phyloP scores from a whole-genome alignment of 2,329 filamentous ascomycete species.

The Penicillium sp. region DNA sequence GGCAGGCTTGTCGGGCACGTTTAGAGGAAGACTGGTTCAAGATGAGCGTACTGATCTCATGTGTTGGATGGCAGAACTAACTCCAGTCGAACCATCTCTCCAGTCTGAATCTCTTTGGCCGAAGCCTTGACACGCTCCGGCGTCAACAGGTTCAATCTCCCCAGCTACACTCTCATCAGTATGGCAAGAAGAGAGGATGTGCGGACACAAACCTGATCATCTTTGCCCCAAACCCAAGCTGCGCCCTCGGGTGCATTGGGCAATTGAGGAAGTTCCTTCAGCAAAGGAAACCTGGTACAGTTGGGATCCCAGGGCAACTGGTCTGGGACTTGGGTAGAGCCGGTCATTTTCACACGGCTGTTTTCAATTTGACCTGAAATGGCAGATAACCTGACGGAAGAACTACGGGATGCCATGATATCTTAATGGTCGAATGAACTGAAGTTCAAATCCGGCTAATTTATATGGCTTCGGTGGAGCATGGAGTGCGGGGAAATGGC shows the following conservation, averaged over 20 bases:
- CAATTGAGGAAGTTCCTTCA: slow-evolving; percentile 53
- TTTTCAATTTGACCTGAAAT: not conserved
- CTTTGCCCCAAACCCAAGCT: slow-evolving; percentile 61
- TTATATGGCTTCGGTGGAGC: not conserved
- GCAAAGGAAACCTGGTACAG: slow-evolving; percentile 51
- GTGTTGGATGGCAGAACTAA: slow-evolving; percentile 23
- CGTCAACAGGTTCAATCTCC: slow-evolving; percentile 57
- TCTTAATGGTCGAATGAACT: not conserved
- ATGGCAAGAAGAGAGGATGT: not conserved
- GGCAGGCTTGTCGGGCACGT: slow-evolving; percentile 52
- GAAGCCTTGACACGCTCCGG: slow-evolving; percentile 55
- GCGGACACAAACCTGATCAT: slow-evolving; percentile 47
- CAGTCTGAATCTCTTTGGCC: slow-evolving; percentile 53
- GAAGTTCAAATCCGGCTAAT: not conserved
- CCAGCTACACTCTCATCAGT: slow-evolving; percentile 16
- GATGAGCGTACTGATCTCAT: not conserved
- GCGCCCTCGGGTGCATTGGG: slow-evolving; percentile 54
- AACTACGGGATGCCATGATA: slow-evolving; percentile 3
- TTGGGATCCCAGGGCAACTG: slow-evolving; percentile 55
- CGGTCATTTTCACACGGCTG: slow-evolving; percentile 6
- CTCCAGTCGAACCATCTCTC: slow-evolving; percentile 57
- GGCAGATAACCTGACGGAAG: slow-evolving; percentile 2
- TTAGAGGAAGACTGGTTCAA: slow-evolving; percentile 48
- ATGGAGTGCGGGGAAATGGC: slow-evolving; percentile 1
- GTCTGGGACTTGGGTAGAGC: slow-evolving; percentile 23